Conservation (phyloP, 352 stramenopile genomes). For the Pelagophyceae sp. region DNA sequence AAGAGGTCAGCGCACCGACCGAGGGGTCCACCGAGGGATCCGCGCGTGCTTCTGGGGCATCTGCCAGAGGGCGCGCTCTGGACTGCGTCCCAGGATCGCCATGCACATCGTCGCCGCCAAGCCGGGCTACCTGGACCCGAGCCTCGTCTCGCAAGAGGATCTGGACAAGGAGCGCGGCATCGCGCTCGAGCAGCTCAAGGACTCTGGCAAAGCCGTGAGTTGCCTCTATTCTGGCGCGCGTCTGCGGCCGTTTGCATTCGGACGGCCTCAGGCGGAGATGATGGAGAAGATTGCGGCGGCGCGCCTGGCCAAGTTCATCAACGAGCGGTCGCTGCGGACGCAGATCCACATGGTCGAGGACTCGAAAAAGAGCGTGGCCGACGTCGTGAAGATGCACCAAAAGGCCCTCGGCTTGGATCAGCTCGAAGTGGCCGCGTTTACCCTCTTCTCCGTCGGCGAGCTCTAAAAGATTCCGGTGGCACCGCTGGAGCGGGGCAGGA, state of each 20-base stretch:
- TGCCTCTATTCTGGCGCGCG: too few species aligned
- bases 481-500: too few species aligned
- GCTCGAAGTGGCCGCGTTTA: background rate
- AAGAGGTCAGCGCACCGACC: too few species aligned
- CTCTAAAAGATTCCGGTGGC: too few species aligned
- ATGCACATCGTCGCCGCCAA: constrained; percentile 77
- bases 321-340: constrained; percentile 65
- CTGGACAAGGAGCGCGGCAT: constrained; percentile 68
- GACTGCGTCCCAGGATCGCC: too few species aligned
- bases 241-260: too few species aligned
- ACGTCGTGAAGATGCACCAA: background rate
- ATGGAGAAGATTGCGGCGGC: constrained; percentile 74
- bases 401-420: background rate
- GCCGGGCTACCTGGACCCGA: constrained; percentile 62
- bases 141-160: constrained; percentile 48
- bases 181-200: constrained; percentile 56
- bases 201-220: constrained; percentile 63
- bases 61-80: too few species aligned
- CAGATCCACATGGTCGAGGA: constrained; percentile 76
- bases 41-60: too few species aligned
- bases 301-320: constrained; percentile 69
- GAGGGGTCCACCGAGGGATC: too few species aligned
- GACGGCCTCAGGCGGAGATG: too few species aligned
- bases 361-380: constrained; percentile 63
- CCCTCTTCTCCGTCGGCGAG: background rate